Conservation (phyloP, 2,329 filamentous ascomycete species). For the Pseudofabraea citricarpa region DNA sequence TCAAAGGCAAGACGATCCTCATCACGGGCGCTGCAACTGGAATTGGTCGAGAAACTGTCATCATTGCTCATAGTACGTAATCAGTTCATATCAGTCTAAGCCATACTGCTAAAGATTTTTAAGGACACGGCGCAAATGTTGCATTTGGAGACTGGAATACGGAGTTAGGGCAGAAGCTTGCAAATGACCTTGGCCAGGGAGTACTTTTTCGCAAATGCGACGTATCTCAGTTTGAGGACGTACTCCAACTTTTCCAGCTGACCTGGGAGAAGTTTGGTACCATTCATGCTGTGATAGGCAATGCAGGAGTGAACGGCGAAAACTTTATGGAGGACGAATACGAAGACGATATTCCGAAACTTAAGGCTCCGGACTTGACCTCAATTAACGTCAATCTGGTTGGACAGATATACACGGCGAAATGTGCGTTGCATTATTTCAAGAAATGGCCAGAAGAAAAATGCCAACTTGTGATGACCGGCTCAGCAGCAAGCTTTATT, state of each 20-base stretch:
- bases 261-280: conserved; percentile 10
- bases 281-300: conserved; percentile 15
- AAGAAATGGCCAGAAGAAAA: background rate
- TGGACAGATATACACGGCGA: background rate
- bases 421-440: conserved; percentile 1
- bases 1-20: conserved; percentile 2
- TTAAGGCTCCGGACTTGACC: conserved; percentile 5
- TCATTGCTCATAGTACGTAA: background rate
- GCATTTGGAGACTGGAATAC: conserved; percentile 2
- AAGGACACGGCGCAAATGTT: conserved; percentile 5
- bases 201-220: conserved; percentile 10
- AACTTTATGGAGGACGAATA: background rate
- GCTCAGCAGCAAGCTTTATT: conserved; percentile 8
- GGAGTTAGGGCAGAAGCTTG: background rate
- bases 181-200: conserved; percentile 8
- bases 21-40: conserved; percentile 2
- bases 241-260: conserved; percentile 10
- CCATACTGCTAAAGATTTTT: too few relatives aligned
- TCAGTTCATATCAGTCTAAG: background rate
- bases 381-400: conserved; percentile 1
- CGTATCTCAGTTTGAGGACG: conserved; percentile 10
- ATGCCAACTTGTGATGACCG: conserved; percentile 4
- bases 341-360: conserved; percentile 1
- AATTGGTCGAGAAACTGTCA: background rate
- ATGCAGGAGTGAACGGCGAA: conserved; percentile 9